phyloP scores from a whole-genome alignment of 345 rosid genomes.

The Pseudoturritis turrita region DNA sequence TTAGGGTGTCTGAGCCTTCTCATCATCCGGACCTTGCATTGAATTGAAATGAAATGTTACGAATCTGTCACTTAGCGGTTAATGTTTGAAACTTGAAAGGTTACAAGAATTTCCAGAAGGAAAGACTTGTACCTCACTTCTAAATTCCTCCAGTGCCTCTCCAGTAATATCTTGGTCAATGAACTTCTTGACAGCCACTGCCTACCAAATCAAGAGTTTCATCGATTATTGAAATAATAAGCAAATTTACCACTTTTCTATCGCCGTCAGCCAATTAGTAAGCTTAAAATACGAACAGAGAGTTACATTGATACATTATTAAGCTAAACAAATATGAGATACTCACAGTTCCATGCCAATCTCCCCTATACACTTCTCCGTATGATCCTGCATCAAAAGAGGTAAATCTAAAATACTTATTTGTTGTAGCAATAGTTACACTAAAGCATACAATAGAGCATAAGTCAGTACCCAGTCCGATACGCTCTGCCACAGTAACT shows the following conservation, averaged over 20 bases:
- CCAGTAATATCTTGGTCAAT: slow-evolving; percentile 78
- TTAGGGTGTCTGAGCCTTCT: slow-evolving; percentile 85
- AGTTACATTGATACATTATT: neutral
- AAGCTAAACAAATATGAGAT: neutral
- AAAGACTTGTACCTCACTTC: slow-evolving; percentile 61
- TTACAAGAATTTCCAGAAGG: neutral
- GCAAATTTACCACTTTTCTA: neutral
- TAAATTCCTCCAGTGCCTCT: slow-evolving; percentile 81
- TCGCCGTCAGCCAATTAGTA: neutral
- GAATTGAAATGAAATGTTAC: slow-evolving; percentile 11
- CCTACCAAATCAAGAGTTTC: slow-evolving; percentile 42
- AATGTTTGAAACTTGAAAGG: neutral
- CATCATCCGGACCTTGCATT: slow-evolving; percentile 76
- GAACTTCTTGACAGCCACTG: slow-evolving; percentile 94
- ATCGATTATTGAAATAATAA: slow-evolving; percentile 10
- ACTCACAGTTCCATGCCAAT: slow-evolving; percentile 99
- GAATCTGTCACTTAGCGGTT: neutral
- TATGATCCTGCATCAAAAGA: slow-evolving; percentile 72
- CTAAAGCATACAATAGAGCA: slow-evolving; percentile 21
- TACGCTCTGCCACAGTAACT: slow-evolving; percentile 84
- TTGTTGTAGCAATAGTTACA: slow-evolving; percentile 13
- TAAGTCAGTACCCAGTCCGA: slow-evolving; percentile 78
- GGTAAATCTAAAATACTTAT: slow-evolving; percentile 11
- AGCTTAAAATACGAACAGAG: neutral
- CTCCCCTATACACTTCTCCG: slow-evolving; percentile 95